phyloP scores from a whole-genome alignment of 495 filamentous ascomycete species.

The Entonaema liquescens region DNA sequence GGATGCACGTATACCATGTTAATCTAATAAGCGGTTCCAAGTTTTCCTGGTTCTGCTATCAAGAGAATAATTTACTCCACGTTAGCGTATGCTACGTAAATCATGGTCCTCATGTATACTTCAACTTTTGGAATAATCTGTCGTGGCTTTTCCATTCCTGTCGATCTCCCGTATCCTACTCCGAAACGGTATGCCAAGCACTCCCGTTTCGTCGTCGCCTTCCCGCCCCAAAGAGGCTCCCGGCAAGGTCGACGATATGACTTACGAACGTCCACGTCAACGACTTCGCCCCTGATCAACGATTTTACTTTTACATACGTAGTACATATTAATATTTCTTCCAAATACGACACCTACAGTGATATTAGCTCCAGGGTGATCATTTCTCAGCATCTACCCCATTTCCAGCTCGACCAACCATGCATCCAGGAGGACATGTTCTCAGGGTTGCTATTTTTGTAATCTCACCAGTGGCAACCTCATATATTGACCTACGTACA shows the following conservation, averaged over 20 bases:
- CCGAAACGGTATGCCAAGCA: constrained; percentile 15
- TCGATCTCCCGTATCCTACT: constrained; percentile 33
- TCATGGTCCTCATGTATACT: not conserved
- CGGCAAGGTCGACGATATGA: constrained; percentile 8
- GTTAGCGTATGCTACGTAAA: constrained; percentile 22
- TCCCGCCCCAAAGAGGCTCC: constrained; percentile 1
- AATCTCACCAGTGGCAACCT: constrained; percentile 34
- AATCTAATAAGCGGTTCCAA: constrained; percentile 27
- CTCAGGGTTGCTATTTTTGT: constrained; percentile 35
- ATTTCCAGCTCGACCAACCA: constrained; percentile 10
- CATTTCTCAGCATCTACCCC: not conserved
- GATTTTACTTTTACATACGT: constrained; percentile 6
- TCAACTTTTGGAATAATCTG: not conserved
- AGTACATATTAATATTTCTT: constrained; percentile 6
- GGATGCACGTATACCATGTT: constrained; percentile 25
- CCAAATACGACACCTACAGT: not conserved
- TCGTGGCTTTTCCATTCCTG: constrained; percentile 22
- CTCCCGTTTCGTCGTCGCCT: constrained; percentile 11
- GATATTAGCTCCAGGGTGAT: not conserved
- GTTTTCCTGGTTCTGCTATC: constrained; percentile 30
- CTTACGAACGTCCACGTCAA: constrained; percentile 12
- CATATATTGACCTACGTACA: constrained; percentile 37
- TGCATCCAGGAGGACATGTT: constrained; percentile 19
- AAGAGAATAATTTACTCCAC: not conserved
- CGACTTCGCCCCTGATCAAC: constrained; percentile 30